Conservation (phyloP, 192 early-diverging fungal species). For the Lobulomyces angularis region DNA sequence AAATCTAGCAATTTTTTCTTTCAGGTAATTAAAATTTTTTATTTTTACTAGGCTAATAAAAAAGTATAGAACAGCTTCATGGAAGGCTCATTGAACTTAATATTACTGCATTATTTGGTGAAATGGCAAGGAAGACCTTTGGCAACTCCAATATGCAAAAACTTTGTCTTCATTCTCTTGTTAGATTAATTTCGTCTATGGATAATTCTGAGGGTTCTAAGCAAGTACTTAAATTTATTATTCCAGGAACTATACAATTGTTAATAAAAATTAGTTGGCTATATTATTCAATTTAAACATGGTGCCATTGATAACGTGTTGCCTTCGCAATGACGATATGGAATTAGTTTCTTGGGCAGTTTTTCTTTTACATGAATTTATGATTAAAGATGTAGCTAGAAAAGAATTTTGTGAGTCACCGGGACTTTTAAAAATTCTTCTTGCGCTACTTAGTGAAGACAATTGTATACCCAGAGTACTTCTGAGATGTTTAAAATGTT, state of each 20-base stretch:
- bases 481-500: conserved; percentile 56
- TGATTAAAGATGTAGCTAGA: conserved; percentile 41
- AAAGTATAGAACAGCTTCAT: conserved; percentile 35
- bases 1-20: conserved; percentile 3
- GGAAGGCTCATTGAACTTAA: conserved; percentile 31
- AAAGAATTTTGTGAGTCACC: conserved; percentile 44
- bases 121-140: conserved; percentile 61
- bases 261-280: conserved; percentile 28
- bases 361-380: conserved; percentile 67
- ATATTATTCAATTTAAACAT: conserved; percentile 52
- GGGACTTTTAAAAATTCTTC: conserved; percentile 49
- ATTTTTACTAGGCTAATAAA: background rate
- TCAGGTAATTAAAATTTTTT: too few relatives aligned
- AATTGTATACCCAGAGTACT: conserved; percentile 56
- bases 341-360: conserved; percentile 70
- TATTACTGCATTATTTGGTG: conserved; percentile 44
- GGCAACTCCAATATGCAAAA: conserved; percentile 77
- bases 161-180: conserved; percentile 62
- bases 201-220: conserved; percentile 15
- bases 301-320: conserved; percentile 51
- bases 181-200: conserved; percentile 50
- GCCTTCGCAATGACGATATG: conserved; percentile 59
- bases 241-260: too few relatives aligned
- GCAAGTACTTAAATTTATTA: conserved; percentile 13
- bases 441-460: conserved; percentile 45